phyloP scores from a whole-genome alignment of 192 early-diverging fungal species.

The Coemansia sp. region DNA sequence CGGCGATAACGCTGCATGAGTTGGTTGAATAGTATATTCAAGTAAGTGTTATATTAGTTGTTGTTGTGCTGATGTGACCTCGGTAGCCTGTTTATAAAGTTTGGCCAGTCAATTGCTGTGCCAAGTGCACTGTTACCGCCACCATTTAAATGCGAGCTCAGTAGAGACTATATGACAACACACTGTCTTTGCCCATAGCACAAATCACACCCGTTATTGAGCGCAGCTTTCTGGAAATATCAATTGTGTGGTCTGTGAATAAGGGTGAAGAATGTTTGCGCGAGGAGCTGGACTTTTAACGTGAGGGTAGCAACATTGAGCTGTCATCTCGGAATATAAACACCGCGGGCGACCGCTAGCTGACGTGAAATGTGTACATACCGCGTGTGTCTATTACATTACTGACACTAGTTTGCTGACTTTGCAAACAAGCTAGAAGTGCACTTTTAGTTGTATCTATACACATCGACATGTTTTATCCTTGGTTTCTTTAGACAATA shows the following conservation, averaged over 20 bases:
- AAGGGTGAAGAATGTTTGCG: conserved; percentile 73
- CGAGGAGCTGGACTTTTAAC: conserved; percentile 86
- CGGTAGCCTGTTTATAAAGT: conserved; percentile 91
- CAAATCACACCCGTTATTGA: conserved; percentile 66
- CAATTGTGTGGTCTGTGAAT: conserved; percentile 73
- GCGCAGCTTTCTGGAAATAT: conserved; percentile 78
- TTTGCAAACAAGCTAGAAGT: too few relatives aligned
- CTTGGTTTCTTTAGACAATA: too few relatives aligned
- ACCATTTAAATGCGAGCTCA: conserved; percentile 62
- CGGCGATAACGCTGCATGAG: too few relatives aligned
- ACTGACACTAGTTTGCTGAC: too few relatives aligned
- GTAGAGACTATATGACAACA: conserved; percentile 39
- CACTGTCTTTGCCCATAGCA: conserved; percentile 64
- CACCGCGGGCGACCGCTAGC: conserved; percentile 46
- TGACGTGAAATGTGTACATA: conserved; percentile 14
- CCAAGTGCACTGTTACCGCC: conserved; percentile 65
- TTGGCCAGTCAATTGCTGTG: conserved; percentile 74
- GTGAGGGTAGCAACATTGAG: conserved; percentile 80
- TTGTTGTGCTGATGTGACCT: conserved; percentile 76
- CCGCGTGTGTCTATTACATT: too few relatives aligned
- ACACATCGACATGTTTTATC: too few relatives aligned
- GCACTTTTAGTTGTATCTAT: too few relatives aligned
- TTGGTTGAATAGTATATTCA: conserved; percentile 68
- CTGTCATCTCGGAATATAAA: conserved; percentile 54
- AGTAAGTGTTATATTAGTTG: conserved; percentile 69